Evolutionary conservation across 768 basidiomycete species (phyloP), one percentile per base, ranked within the genome.

Genomic region (Hemileccinum rubropunctum): DNA sequence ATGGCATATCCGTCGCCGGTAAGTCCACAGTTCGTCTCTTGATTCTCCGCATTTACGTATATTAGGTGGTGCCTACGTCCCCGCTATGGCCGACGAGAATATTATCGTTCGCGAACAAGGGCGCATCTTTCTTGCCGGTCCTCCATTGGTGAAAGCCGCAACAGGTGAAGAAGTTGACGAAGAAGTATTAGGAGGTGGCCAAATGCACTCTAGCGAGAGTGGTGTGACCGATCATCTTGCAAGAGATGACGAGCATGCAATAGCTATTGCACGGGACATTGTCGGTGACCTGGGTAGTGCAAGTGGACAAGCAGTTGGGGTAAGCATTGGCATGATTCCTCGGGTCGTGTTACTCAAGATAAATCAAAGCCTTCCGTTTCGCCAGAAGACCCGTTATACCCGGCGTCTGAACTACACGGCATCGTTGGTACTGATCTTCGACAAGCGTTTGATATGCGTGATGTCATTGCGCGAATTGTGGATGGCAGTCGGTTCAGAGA

Each of bases 81-180:
- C 94, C 23, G 94, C 94, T 3, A 95, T 98, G 91, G 91, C 93
- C 1, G 94, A 98, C 62, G 91, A 94, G 69, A 94, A 91, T 55
- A 79, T 92, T 58, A 94, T 92, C 53, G 90, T 92, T 28, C 82
- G 84, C 51, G 88, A 94, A 52, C 93, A 95, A 71, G 94, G 94
- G 0, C 86, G 80, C 15, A 97, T 98, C 57, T 97, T 97, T 73
- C 78, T 98, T 15, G 94, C 94, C 13, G 94, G 94, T 0, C 95
- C 95, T 11, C 94, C 94, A 9, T 77, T 98, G 11, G 94, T 98
- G 47, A 94, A 92, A 64, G 94, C 94, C 1, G 94, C 94, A 1
- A 94, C 93, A 0, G 94, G 94, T 28, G 94, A 98, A 64, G 83
- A 83, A 18, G 87, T 98, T 4, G 92, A 95, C 56, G 91, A 94